Percentiles rank a stretch among this genome's conserved stretches.
Conservation (phyloP, 2,329 filamentous ascomycete genomes). For the Cadophora sp. region DNA sequence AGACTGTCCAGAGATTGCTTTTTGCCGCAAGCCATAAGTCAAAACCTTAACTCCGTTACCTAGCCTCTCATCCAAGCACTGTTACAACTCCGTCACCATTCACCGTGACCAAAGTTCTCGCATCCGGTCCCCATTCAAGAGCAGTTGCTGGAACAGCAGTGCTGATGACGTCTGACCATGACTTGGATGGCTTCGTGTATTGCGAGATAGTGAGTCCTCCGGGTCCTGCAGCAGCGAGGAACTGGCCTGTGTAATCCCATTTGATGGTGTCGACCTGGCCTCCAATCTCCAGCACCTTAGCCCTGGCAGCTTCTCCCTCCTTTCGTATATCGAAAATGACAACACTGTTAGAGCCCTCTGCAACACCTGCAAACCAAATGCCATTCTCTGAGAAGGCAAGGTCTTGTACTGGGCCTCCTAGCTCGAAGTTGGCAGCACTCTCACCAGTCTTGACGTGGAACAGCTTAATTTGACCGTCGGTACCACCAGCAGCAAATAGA, state of each 20-base stretch:
- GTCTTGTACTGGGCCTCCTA: conserved; percentile 73
- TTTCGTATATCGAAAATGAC: conserved; percentile 94
- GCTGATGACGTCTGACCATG: conserved; percentile 85
- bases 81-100: conserved; percentile 78
- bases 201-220: conserved; percentile 87
- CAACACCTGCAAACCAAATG: conserved; percentile 88
- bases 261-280: conserved; percentile 75
- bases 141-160: conserved; percentile 76
- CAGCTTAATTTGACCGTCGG: conserved; percentile 81
- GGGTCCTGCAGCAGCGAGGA: conserved; percentile 80
- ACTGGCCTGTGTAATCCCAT: conserved; percentile 97
- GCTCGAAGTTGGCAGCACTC: conserved; percentile 75
- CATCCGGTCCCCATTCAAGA: conserved; percentile 79
- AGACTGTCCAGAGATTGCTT: conserved; percentile 36
- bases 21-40: conserved; percentile 33
- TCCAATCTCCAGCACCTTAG: conserved; percentile 87
- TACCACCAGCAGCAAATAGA: conserved; percentile 84
- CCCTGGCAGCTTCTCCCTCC: conserved; percentile 79
- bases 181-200: conserved; percentile 85
- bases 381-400: conserved; percentile 95
- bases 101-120: conserved; percentile 76
- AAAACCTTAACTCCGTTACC: conserved; percentile 45
- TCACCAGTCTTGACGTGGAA: conserved; percentile 85
- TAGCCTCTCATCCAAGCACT: conserved; percentile 61
- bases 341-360: conserved; percentile 77